Percentiles rank a stretch among this genome's conserved stretches.
These are phyloP conservation scores for Lachnellula cervina DNA, from an alignment of 2,329 filamentous ascomycete species.

Conservation along the genomic window DNA sequence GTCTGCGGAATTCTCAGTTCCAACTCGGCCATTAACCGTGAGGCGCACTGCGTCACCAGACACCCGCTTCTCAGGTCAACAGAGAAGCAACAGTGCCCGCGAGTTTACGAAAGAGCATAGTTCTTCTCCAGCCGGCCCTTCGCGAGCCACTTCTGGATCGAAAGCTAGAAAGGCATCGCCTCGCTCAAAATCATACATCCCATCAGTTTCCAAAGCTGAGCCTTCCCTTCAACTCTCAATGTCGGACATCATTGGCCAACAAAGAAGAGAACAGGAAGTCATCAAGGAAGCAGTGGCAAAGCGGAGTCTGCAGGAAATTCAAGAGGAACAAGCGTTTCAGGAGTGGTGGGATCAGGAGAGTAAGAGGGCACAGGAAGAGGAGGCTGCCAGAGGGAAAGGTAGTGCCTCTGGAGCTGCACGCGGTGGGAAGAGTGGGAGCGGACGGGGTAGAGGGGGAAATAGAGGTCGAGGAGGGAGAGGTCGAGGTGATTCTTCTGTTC, in stretches of 20 bases:
- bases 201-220: conserved; percentile 55
- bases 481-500: conserved; percentile 1
- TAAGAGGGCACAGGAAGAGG: conserved; percentile 52
- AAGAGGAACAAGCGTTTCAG: conserved; percentile 94
- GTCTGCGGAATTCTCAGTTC: conserved; percentile 8
- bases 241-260: conserved; percentile 82
- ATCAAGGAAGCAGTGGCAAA: conserved; percentile 83
- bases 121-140: conserved; percentile 10
- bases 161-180: conserved; percentile 42
- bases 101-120: conserved; percentile 13
- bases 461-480: conserved; percentile 19
- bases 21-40: conserved; percentile 34
- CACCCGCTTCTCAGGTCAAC: conserved; percentile 57
- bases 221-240: conserved; percentile 67
- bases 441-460: conserved; percentile 14
- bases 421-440: conserved; percentile 21
- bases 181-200: conserved; percentile 58
- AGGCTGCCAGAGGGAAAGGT: conserved; percentile 18
- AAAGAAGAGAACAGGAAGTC: conserved; percentile 76
- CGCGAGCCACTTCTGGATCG: conserved; percentile 10
- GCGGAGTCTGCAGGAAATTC: conserved; percentile 86
- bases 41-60: conserved; percentile 55
- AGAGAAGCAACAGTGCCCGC: conserved; percentile 16
- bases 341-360: conserved; percentile 94
- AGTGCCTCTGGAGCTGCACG: conserved; percentile 10